Conservation (phyloP, 2,329 filamentous ascomycete genomes). For the Endoconidiophora laricicola region DNA sequence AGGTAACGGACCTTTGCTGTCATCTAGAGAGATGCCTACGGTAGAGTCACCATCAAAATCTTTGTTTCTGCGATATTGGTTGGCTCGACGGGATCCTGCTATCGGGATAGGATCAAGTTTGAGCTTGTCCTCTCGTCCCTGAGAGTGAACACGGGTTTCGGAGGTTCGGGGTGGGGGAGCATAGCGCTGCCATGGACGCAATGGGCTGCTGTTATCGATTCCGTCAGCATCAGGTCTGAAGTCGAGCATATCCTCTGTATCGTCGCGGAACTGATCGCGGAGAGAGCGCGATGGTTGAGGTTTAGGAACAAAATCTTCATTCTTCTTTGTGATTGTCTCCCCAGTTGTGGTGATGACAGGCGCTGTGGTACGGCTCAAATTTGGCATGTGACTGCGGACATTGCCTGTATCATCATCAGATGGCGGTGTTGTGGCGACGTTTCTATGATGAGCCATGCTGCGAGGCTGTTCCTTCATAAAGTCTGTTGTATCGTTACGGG, state of each 20-base stretch:
- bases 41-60: neutral
- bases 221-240: constrained; percentile 4
- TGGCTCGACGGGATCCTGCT: neutral
- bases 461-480: neutral
- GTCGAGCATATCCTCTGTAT: constrained; percentile 14
- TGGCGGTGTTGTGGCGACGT: neutral
- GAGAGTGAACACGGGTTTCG: neutral
- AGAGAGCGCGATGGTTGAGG: constrained; percentile 17
- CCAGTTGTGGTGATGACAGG: neutral
- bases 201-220: constrained; percentile 7
- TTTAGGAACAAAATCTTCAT: neutral
- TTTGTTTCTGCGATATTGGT: neutral
- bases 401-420: constrained; percentile 1
- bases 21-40: neutral
- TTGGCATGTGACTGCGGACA: neutral
- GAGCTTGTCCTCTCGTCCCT: neutral
- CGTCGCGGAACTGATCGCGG: constrained; percentile 22
- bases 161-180: neutral
- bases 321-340: neutral
- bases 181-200: neutral
- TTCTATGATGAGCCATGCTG: neutral
- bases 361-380: neutral
- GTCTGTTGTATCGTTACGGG: neutral
- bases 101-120: neutral
- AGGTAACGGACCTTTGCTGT: neutral